phyloP scores from a whole-genome alignment of 192 early-diverging fungal species.

The Backusella sp. region DNA sequence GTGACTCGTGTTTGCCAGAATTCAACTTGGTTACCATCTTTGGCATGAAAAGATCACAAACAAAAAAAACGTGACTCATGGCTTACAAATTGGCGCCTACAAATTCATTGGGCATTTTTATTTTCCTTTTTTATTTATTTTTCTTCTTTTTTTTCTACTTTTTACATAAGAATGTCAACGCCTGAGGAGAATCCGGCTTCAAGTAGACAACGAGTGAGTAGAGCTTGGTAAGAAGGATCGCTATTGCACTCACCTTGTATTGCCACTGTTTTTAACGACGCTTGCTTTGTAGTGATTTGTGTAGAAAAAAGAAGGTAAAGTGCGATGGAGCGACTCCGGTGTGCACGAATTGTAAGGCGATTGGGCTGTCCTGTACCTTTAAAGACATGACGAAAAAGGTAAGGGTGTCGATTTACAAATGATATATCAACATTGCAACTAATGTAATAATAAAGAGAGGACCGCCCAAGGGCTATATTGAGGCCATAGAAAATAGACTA shows the following conservation, averaged over 20 bases:
- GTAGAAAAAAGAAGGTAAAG: constrained; percentile 80
- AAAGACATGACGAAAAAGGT: constrained; percentile 49
- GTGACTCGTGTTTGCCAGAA: not conserved
- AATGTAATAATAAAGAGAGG: constrained; percentile 51
- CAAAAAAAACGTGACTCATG: constrained; percentile 3
- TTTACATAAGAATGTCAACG: not conserved
- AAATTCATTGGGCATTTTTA: not conserved
- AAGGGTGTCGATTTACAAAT: not conserved
- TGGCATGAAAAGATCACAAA: not conserved
- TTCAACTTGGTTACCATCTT: not conserved
- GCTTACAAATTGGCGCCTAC: not conserved
- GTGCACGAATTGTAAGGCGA: constrained; percentile 71
- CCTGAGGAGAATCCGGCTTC: not conserved
- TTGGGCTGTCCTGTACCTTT: constrained; percentile 62
- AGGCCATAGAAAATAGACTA: constrained; percentile 74
- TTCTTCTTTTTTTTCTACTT: not conserved
- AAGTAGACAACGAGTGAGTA: constrained; percentile 31
- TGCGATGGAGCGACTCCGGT: constrained; percentile 71
- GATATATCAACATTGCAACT: too few species aligned
- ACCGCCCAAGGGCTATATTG: constrained; percentile 85
- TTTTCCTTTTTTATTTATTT: constrained; percentile 13
- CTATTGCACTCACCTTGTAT: not conserved
- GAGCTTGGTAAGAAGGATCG: constrained; percentile 30
- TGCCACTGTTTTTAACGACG: not conserved
- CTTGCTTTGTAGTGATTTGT: constrained; percentile 60